Evolutionary conservation across 352 stramenopile species (phyloP).

Genomic region (Paralagenidium karlingii): DNA sequence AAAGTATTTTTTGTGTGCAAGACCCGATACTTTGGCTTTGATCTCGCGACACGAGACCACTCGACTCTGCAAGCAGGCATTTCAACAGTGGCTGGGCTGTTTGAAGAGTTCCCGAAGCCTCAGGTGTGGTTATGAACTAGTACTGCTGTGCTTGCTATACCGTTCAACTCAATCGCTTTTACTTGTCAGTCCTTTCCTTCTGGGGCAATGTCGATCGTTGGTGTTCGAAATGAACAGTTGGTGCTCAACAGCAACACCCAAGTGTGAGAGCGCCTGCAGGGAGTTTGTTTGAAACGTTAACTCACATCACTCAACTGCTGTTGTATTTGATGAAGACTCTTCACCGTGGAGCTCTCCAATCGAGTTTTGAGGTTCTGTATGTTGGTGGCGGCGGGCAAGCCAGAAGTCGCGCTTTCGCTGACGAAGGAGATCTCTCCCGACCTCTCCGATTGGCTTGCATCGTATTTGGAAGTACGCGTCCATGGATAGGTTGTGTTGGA

Average conservation of each 20-base stretch:
- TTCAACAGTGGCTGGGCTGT: background rate
- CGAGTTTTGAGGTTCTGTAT: slow-evolving; percentile 51
- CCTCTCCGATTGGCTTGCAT: slow-evolving; percentile 32
- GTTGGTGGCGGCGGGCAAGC: slow-evolving; percentile 33
- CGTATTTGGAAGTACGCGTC: slow-evolving; percentile 27
- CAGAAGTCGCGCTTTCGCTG: slow-evolving; percentile 24
- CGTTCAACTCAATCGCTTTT: no score
- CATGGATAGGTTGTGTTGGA: background rate
- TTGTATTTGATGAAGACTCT: slow-evolving; percentile 23
- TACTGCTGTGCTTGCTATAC: no score
- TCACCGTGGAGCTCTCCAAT: slow-evolving; percentile 49
- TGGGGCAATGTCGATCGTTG: slow-evolving; percentile 31
- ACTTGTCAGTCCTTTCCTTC: slow-evolving; percentile 17
- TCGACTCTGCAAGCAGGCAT: background rate
- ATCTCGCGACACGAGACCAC: slow-evolving; percentile 19
- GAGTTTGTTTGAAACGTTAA: no score
- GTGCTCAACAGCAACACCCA: no score
- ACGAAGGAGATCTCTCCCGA: slow-evolving; percentile 22
- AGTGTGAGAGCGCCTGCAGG: no score
- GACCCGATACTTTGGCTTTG: slow-evolving; percentile 38
- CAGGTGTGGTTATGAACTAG: slow-evolving; percentile 7
- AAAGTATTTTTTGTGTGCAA: slow-evolving; percentile 52
- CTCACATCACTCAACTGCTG: no score
- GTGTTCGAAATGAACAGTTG: slow-evolving; percentile 32
- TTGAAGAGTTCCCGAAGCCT: slow-evolving; percentile 24